A percentile compares a stretch with the other conserved stretches of the same genome.
These are phyloP conservation scores for Furcasterigmium sp. DNA, from an alignment of 2,329 filamentous ascomycete genomes.

Conservation along the genomic window DNA sequence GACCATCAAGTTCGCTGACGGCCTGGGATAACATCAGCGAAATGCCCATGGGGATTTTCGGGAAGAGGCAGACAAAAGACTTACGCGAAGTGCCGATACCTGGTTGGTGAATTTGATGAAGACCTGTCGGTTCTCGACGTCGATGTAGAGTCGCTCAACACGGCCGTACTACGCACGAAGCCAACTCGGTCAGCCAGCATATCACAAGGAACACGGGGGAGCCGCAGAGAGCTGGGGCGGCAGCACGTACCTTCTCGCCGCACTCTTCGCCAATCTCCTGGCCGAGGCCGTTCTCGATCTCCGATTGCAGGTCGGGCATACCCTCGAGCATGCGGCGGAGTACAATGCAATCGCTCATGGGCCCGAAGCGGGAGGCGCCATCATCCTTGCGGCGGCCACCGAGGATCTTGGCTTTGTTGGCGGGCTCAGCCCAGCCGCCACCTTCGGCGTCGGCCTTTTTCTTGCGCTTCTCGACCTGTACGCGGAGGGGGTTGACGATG, in stretches of 20 bases:
- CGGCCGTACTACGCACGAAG: conserved; percentile 60
- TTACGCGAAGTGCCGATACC: conserved; percentile 76
- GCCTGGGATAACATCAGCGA: conserved; percentile 45
- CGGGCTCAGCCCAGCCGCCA: conserved; percentile 68
- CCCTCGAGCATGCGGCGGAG: conserved; percentile 81
- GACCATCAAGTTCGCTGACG: conserved; percentile 82
- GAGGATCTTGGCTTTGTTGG: conserved; percentile 71
- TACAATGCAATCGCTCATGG: conserved; percentile 78
- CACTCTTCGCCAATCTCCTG: conserved; percentile 97
- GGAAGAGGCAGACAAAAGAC: no score
- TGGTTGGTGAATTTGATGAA: conserved; percentile 91
- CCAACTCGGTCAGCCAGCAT: conserved; percentile 7
- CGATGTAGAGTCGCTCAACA: conserved; percentile 75
- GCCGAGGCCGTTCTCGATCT: conserved; percentile 70
- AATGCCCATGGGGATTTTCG: no score
- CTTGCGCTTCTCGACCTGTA: conserved; percentile 81
- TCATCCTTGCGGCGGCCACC: conserved; percentile 59
- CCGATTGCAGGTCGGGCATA: conserved; percentile 69
- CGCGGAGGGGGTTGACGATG: conserved; percentile 77
- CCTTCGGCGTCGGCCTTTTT: conserved; percentile 74
- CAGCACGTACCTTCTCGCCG: conserved; percentile 59
- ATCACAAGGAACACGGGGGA: no score
- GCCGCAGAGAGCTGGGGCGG: no score
- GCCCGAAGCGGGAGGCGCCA: conserved; percentile 50
- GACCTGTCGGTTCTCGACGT: conserved; percentile 60